Conservation (phyloP, 805 yeast genomes). For the Scheffersomyces amazonensis region DNA sequence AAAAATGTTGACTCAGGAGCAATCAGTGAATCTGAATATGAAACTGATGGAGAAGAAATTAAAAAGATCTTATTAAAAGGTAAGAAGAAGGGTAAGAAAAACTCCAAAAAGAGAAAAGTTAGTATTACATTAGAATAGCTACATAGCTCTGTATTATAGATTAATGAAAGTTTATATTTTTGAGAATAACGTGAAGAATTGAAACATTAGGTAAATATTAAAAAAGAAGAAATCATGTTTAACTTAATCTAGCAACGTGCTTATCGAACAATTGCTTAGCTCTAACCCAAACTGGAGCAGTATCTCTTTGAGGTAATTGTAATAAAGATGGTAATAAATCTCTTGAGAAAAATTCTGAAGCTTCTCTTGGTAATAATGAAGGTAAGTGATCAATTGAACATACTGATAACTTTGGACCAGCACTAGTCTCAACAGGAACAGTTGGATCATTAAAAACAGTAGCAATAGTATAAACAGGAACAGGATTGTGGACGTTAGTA, state of each 20-base stretch:
- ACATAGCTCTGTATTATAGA: background rate
- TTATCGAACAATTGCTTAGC: conserved; percentile 82
- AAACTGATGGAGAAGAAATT: conserved; percentile 69
- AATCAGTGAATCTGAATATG: conserved; percentile 67
- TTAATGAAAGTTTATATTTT: background rate
- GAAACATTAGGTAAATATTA: background rate
- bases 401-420: conserved; percentile 86
- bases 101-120: conserved; percentile 29
- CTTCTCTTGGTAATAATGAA: conserved; percentile 92
- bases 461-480: conserved; percentile 88
- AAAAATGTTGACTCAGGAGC: conserved; percentile 15
- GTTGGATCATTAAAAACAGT: conserved; percentile 92
- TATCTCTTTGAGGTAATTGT: conserved; percentile 75
- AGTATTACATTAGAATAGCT: conserved; percentile 54
- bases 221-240: background rate
- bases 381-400: conserved; percentile 97
- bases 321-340: conserved; percentile 89
- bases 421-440: conserved; percentile 71
- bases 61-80: conserved; percentile 54
- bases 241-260: conserved; percentile 72
- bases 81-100: conserved; percentile 39
- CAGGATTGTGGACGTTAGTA: conserved; percentile 96
- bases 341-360: conserved; percentile 84
- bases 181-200: background rate
- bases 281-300: conserved; percentile 88